Conservation (phyloP, 495 filamentous ascomycete genomes). For the Pseudotulostoma volvatum region DNA sequence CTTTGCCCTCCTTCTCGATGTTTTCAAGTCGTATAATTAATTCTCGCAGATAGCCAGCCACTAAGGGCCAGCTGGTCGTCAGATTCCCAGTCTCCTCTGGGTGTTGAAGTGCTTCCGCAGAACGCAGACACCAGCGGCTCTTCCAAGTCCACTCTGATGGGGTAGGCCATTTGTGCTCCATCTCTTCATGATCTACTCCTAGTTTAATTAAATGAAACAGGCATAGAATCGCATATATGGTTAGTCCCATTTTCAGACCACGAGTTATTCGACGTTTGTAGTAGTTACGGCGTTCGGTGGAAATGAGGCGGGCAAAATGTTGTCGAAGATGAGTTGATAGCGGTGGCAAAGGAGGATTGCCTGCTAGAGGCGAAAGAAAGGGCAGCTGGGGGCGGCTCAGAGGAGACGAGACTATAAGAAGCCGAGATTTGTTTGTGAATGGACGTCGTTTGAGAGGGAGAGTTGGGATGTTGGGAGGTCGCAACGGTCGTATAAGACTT, state of each 20-base stretch:
- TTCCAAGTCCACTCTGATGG: constrained; percentile 58
- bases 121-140: constrained; percentile 42
- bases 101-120: constrained; percentile 39
- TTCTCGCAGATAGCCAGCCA: constrained; percentile 35
- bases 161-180: constrained; percentile 58
- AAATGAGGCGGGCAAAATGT: constrained; percentile 51
- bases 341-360: constrained; percentile 18
- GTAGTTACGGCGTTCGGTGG: constrained; percentile 55
- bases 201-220: constrained; percentile 36
- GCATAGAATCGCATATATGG: constrained; percentile 36
- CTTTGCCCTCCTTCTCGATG: constrained; percentile 46
- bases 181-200: constrained; percentile 46
- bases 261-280: constrained; percentile 46
- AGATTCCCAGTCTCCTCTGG: constrained; percentile 30
- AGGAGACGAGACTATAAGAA: constrained; percentile 31
- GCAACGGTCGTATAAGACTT: constrained; percentile 2
- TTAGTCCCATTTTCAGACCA: constrained; percentile 39
- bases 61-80: constrained; percentile 47
- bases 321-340: constrained; percentile 29
- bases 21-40: constrained; percentile 48
- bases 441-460: constrained; percentile 10
- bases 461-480: constrained; percentile 4
- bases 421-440: constrained; percentile 33
- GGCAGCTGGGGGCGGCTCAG: constrained; percentile 58
- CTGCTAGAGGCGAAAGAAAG: constrained; percentile 46